Percentiles rank a stretch among this genome's conserved stretches.
phyloP scores from a whole-genome alignment of 257 asterid species.

The Rauvolfia tetraphylla region DNA sequence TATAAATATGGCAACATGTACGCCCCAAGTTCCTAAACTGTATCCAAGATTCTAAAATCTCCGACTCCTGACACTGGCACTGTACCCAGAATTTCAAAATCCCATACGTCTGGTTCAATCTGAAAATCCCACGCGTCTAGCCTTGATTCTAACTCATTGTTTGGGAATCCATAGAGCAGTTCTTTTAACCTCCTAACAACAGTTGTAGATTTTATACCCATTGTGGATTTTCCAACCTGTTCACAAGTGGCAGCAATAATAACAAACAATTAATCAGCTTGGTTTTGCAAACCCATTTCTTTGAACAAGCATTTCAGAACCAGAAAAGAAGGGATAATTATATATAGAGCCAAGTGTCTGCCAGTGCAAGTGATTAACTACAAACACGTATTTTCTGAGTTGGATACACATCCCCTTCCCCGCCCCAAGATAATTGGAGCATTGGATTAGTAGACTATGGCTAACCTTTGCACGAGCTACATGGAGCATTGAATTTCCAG shows the following conservation, averaged over 20 bases:
- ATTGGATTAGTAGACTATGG: no score
- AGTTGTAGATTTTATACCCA: conserved; percentile 18
- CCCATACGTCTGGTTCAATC: conserved; percentile 27
- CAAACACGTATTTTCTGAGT: no score
- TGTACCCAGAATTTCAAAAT: conserved; percentile 10
- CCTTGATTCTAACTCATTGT: conserved; percentile 28
- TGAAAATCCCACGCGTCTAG: conserved; percentile 35
- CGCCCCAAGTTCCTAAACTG: no score
- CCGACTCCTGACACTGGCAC: background rate
- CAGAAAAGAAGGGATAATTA: background rate
- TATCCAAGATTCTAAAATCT: conserved; percentile 3
- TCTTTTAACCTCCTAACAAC: conserved; percentile 28
- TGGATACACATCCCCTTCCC: no score
- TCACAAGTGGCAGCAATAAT: background rate
- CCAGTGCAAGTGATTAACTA: no score
- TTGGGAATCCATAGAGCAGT: conserved; percentile 21
- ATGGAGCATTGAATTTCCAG: conserved; percentile 41
- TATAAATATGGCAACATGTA: no score
- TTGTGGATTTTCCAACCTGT: conserved; percentile 29
- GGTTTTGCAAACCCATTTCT: background rate
- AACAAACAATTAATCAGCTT: background rate
- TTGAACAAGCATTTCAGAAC: background rate
- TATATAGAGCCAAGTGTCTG: no score
- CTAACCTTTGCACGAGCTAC: conserved; percentile 37
- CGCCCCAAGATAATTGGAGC: no score